Conservation (phyloP, 1,284 basidiomycete species). For the Flammula alnicola region DNA sequence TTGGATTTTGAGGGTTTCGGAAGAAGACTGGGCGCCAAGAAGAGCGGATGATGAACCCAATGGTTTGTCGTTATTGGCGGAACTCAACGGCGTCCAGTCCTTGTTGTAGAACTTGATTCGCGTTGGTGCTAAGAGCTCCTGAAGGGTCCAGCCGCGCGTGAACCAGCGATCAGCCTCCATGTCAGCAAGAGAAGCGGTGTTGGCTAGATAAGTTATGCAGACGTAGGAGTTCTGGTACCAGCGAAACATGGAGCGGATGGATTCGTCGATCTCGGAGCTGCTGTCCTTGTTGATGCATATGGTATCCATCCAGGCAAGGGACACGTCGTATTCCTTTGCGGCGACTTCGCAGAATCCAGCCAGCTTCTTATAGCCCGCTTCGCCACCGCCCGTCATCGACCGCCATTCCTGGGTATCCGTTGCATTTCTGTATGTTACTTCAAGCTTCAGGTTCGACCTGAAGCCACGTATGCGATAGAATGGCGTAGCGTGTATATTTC, state of each 20-base stretch:
- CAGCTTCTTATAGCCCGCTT: background rate
- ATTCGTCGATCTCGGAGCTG: conserved; percentile 14
- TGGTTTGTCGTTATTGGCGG: too few species aligned
- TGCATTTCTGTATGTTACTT: conserved; percentile 2
- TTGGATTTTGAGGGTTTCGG: too few species aligned
- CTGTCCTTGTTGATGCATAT: conserved; percentile 11
- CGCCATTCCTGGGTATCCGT: background rate
- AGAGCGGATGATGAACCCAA: too few species aligned
- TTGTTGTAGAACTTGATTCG: conserved; percentile 4
- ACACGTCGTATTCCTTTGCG: background rate
- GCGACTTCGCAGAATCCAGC: conserved; percentile 1
- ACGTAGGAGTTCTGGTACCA: conserved; percentile 9
- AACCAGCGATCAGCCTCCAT: conserved; percentile 9
- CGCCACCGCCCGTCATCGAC: background rate
- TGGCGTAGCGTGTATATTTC: background rate
- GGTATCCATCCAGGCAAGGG: conserved; percentile 10
- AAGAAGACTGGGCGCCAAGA: too few species aligned
- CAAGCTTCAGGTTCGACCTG: background rate
- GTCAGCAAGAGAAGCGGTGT: background rate
- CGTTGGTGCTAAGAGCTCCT: conserved; percentile 11
- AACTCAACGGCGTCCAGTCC: background rate
- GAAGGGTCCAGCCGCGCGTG: conserved; percentile 11
- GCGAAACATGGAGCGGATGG: conserved; percentile 11
- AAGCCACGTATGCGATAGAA: conserved; percentile 9
- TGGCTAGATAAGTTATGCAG: conserved; percentile 5